phyloP scores from a whole-genome alignment of 495 filamentous ascomycete species.

The Trichoderma virens region DNA sequence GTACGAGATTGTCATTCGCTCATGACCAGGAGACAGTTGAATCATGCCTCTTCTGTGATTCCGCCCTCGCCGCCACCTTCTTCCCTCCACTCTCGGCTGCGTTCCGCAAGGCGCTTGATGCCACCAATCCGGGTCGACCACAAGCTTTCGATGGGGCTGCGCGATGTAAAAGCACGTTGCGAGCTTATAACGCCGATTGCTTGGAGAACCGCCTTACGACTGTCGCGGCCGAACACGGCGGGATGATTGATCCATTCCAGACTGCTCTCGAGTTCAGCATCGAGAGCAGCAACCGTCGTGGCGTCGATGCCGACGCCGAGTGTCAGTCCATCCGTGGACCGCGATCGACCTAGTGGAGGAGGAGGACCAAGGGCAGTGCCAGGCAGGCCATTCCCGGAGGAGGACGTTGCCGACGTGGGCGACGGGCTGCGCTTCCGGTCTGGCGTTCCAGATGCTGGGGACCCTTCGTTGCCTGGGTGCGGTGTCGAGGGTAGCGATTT shows the following conservation, averaged over 20 bases:
- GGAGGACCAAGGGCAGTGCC: conserved; percentile 8
- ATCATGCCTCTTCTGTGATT: conserved; percentile 64
- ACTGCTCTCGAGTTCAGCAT: conserved; percentile 82
- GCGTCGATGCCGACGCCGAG: conserved; percentile 63
- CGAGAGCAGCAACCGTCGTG: conserved; percentile 74
- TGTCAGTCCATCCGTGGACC: conserved; percentile 38
- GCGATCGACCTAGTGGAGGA: conserved; percentile 24
- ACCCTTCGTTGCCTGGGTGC: conserved; percentile 35
- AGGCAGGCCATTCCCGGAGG: conserved; percentile 18
- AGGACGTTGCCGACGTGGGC: conserved; percentile 39
- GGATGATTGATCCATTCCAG: conserved; percentile 99
- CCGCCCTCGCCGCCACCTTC: conserved; percentile 70
- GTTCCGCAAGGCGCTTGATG: conserved; percentile 67
- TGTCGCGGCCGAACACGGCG: conserved; percentile 90
- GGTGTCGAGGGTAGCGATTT: conserved; percentile 43
- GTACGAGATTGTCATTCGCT: neutral
- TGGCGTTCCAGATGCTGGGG: conserved; percentile 30
- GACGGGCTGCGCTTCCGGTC: conserved; percentile 43
- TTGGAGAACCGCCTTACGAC: conserved; percentile 90
- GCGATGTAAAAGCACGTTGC: conserved; percentile 90
- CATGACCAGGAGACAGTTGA: neutral
- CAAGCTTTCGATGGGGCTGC: conserved; percentile 73
- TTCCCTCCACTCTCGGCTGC: conserved; percentile 79
- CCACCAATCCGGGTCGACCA: conserved; percentile 77
- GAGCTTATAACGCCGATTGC: conserved; percentile 94